These are phyloP conservation scores for Boletus coccyginus DNA, from an alignment of 768 basidiomycete genomes.

Conservation along the genomic window DNA sequence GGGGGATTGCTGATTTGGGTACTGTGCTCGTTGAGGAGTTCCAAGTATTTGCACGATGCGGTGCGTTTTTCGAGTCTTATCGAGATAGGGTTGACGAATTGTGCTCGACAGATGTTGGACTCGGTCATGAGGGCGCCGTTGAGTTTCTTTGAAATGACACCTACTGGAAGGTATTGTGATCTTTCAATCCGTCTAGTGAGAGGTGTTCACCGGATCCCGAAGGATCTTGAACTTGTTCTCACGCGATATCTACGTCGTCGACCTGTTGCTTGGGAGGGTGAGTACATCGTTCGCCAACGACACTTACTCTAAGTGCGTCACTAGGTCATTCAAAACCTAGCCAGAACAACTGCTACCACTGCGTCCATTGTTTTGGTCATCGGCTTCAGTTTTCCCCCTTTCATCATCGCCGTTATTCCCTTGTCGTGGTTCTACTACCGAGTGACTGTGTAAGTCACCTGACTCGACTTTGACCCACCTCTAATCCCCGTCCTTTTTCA, in stretches of 20 bases:
- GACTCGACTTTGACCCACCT: not conserved
- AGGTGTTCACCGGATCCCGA: not conserved
- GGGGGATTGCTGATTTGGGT: slow-evolving; percentile 73
- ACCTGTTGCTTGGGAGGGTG: slow-evolving; percentile 74
- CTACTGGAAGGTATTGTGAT: slow-evolving; percentile 64
- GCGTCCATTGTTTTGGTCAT: slow-evolving; percentile 71
- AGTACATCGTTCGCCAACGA: not conserved
- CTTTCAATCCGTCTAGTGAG: not conserved
- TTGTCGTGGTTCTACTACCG: slow-evolving; percentile 74
- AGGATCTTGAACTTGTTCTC: slow-evolving; percentile 91
- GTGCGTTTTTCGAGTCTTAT: slow-evolving; percentile 37
- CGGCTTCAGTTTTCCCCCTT: slow-evolving; percentile 76
- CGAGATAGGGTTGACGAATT: not conserved
- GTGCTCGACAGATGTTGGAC: slow-evolving; percentile 60
- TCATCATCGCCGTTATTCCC: slow-evolving; percentile 73
- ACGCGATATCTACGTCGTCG: slow-evolving; percentile 82
- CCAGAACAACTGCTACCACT: slow-evolving; percentile 60
- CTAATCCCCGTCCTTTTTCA: slow-evolving; percentile 25
- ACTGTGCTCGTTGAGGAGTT: slow-evolving; percentile 70
- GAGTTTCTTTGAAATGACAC: slow-evolving; percentile 88
- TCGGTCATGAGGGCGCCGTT: slow-evolving; percentile 81
- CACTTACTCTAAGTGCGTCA: not conserved
- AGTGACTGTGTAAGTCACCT: slow-evolving; percentile 67
- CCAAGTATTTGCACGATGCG: slow-evolving; percentile 72
- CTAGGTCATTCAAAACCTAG: slow-evolving; percentile 62